These are phyloP conservation scores for Phytopythium vexans DNA, from an alignment of 352 stramenopile species.

Conservation along the genomic window DNA sequence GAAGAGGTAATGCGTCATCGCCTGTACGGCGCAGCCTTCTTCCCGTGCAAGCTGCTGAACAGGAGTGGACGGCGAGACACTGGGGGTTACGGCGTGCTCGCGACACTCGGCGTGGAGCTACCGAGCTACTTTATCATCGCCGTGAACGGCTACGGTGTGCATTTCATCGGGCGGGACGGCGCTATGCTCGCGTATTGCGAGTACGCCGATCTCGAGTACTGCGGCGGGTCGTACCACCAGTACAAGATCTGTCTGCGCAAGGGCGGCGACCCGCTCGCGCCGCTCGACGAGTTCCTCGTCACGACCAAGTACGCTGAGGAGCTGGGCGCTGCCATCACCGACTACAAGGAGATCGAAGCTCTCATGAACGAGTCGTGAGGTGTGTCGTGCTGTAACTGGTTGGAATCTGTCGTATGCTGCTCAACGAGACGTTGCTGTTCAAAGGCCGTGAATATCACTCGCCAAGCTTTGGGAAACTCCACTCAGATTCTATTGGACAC, in stretches of 20 bases:
- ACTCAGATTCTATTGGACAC: no score
- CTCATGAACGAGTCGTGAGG: conserved; percentile 53
- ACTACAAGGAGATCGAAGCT: conserved; percentile 79
- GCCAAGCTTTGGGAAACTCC: no score
- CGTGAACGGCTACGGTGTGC: conserved; percentile 89
- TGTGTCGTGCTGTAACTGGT: background rate
- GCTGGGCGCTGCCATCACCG: conserved; percentile 50
- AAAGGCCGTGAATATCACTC: background rate
- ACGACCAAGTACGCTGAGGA: conserved; percentile 72
- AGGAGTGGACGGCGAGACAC: conserved; percentile 16
- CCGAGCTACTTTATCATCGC: conserved; percentile 86
- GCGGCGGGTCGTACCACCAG: conserved; percentile 52
- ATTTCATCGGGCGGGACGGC: conserved; percentile 79
- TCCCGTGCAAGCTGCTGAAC: conserved; percentile 70
- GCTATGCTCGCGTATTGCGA: conserved; percentile 65
- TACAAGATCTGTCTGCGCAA: conserved; percentile 68
- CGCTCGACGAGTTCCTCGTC: conserved; percentile 55
- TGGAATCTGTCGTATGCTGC: background rate
- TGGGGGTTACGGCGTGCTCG: conserved; percentile 4
- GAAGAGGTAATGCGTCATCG: conserved; percentile 77
- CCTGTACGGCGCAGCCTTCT: conserved; percentile 88
- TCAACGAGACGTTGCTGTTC: background rate
- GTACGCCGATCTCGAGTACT: conserved; percentile 59
- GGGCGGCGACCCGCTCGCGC: conserved; percentile 12
- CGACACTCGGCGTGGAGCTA: conserved; percentile 51